A percentile compares a stretch with the other conserved stretches of the same genome.
These are phyloP conservation scores for Teunomyces atbi DNA, from an alignment of 805 yeast species.

Conservation along the genomic window DNA sequence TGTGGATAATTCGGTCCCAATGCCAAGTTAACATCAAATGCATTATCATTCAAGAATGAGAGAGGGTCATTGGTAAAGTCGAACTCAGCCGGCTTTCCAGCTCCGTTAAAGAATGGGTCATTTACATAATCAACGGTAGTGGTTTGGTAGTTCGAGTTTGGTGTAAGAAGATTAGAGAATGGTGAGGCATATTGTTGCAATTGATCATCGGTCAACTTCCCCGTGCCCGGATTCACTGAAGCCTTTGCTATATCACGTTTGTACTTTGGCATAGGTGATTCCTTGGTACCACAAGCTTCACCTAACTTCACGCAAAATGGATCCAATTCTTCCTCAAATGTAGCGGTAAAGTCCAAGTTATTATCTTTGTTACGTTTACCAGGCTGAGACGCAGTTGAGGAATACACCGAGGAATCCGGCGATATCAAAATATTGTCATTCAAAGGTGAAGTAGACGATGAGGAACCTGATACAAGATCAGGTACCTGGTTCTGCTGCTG, in stretches of 20 bases:
- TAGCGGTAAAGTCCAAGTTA: slow-evolving; percentile 10
- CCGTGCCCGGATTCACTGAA: background rate
- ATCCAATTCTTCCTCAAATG: slow-evolving; percentile 66
- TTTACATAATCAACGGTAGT: slow-evolving; percentile 18
- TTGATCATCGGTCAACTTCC: slow-evolving; percentile 3
- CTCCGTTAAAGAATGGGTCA: slow-evolving; percentile 16
- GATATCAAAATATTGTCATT: slow-evolving; percentile 36
- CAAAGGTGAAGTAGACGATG: slow-evolving; percentile 36
- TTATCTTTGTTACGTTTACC: slow-evolving; percentile 1
- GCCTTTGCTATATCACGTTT: slow-evolving; percentile 15
- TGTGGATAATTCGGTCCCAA: slow-evolving; percentile 21
- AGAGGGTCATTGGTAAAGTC: slow-evolving; percentile 35
- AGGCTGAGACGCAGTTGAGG: slow-evolving; percentile 6
- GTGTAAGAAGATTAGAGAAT: slow-evolving; percentile 19
- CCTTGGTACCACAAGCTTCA: slow-evolving; percentile 79
- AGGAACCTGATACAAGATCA: slow-evolving; percentile 33
- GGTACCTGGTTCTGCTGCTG: slow-evolving; percentile 20
- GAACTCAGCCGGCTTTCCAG: slow-evolving; percentile 6
- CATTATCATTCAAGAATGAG: slow-evolving; percentile 46
- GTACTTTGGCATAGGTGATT: slow-evolving; percentile 60
- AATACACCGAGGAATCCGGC: slow-evolving; percentile 26
- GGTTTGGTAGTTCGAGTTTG: slow-evolving; percentile 14
- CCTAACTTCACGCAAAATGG: slow-evolving; percentile 75
- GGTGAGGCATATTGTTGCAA: slow-evolving; percentile 17
- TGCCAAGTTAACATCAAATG: slow-evolving; percentile 55